Evolutionary conservation across 306 rosid species (phyloP), one percentile per base, ranked within the genome.

Genomic region (Vigna unguiculata): DNA sequence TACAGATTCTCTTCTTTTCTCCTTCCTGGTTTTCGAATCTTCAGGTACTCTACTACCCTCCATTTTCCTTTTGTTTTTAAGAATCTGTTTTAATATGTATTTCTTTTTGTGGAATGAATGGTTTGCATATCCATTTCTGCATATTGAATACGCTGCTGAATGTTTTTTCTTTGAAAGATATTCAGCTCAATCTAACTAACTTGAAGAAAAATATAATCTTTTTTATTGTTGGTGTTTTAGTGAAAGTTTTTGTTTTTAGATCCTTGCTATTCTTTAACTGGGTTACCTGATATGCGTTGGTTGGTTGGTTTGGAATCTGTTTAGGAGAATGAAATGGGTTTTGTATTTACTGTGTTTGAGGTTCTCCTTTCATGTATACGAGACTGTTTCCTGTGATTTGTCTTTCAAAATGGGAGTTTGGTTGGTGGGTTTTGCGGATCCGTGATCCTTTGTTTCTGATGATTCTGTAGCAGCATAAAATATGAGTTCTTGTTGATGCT

Each of bases 21-120:
- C 69, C 78, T 61, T 16, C 79, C 45, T 45, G 6, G 51, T 46
- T 84, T 73, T 45, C 61, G 43, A 65, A 69, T 89, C 90, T 83
- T 58, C 28, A 86, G 97, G 97, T 76, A 52, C 46, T 4, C 49
- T 81, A 84, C 52, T 9, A 12, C 62, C 51, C 41, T 70, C 72
- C 62, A 72, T 73, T 60, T 51, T 25, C 15, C 58, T 38, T 66
- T 49, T 24, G 0, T 16, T 32, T 53, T 34, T 47, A 15, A 5
- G 15, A 34, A 16, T n/a, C 55, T 45, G 3, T 34, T 36, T 24
- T n/a, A 1, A 34, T 9, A n/a, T 11, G 22, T 3, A 30, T 65
- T 67, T 49, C 12, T 9, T 77, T 54, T 75, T 16, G 1, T 24
- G 60, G 7, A 20, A 32, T 38, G 32, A 41, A 36, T 48, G 45